Base-by-base conservation (phyloP, 139 green algal genomes). In the Gonium pectorale region DNA sequence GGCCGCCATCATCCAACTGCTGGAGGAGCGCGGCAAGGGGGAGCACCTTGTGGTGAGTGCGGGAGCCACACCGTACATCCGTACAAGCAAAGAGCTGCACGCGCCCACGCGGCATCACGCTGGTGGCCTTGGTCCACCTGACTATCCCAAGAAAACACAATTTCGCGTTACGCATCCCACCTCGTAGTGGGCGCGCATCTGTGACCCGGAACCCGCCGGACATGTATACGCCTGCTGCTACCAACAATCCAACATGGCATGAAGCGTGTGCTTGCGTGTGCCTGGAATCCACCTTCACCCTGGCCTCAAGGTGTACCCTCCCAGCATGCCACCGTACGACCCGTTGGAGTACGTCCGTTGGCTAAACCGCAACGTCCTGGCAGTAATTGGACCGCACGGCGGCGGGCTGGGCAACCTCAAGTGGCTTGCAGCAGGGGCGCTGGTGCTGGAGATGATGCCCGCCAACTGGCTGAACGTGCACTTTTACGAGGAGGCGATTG, bases 11-110 rank as follows among this genome's bases (percentile, higher is more conserved):
- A 2, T 5, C 8, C n/a, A 56, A 29, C 80, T 86, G 68, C 52
- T 86, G 68, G 35, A 54, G 67, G 54, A 59, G 26, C 51, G 80
- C 2, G 80, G 80, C 6, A 40, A 31, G n/a, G 56, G 68, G 1
- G 80, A 86, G 80, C 33, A 46, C 52, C 80, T 86, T 1, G 80
- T 73, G 67, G 56, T 86, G n/a, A n/a, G n/a, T n/a, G n/a, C n/a
- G n/a, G n/a, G n/a, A n/a, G n/a, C n/a, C n/a, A n/a, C n/a, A n/a
- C n/a, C n/a, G n/a, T n/a, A n/a, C n/a, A n/a, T n/a, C n/a, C n/a
- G n/a, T n/a, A n/a, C n/a, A n/a, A n/a, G n/a, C n/a, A n/a, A n/a
- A n/a, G n/a, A n/a, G n/a, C n/a, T n/a, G n/a, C n/a, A n/a, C n/a
- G n/a, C n/a, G n/a, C n/a, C n/a, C n/a, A n/a, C n/a, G n/a, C n/a